Base-by-base conservation (phyloP, 352 stramenopile genomes). In the Elongisporangium undulatum region DNA sequence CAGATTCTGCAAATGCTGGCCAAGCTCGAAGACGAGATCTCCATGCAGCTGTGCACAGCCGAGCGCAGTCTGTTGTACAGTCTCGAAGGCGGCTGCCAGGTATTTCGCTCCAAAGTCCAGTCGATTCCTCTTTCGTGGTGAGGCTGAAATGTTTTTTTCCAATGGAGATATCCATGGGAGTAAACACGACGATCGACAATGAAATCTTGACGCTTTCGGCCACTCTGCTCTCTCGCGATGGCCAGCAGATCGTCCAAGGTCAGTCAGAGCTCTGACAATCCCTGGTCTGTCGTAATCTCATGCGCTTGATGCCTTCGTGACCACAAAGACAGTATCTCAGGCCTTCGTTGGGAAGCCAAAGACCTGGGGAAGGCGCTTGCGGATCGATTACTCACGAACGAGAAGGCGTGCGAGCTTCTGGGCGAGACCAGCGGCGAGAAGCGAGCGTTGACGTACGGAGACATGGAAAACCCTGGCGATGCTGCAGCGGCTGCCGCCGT, bases 61-160 rank as follows among this genome's bases (percentile, higher is more conserved):
- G 80, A 90, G 60, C 75, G 80, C 16, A 84, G 73, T 49, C 49
- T 90, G 56, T 63, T 90, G n/a, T 77, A 77, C 52, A 58, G 67
- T 48, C 63, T 90, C 13, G 74, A 89, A 63, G 78, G 80, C 41
- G 80, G 80, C 23, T 90, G 80, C 59, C 80, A 90, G 64, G 68
- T 87, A 58, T 19, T 45, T n/a, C n/a, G n/a, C n/a, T 50, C 16
- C 56, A n/a, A n/a, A n/a, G n/a, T n/a, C n/a, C n/a, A n/a, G n/a
- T n/a, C n/a, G n/a, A n/a, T n/a, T n/a, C n/a, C 1, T 51, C 2
- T 15, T 48, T 13, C 49, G n/a, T 22, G 23, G 6, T 38, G 13
- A 39, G 10, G 10, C 10, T 48, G 51, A 55, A 23, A 22, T 58
- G 38, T 3, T 51, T 9, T 53, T 34, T 22, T 34, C n/a, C 26